Conservation (phyloP, 495 filamentous ascomycete species). For the Lineolata rhizophorae region DNA sequence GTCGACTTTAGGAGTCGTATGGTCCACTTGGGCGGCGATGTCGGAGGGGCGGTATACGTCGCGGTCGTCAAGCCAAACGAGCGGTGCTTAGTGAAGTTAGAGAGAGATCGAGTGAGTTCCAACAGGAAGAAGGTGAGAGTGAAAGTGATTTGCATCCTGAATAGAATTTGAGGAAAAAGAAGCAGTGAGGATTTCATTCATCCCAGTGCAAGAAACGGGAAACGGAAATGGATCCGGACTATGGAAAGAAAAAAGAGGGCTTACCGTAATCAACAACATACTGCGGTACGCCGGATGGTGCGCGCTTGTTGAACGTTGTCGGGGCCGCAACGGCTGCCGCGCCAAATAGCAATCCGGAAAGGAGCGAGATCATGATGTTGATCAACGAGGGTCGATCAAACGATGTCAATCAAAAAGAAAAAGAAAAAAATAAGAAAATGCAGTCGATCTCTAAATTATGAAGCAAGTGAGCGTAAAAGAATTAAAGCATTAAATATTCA, state of each 20-base stretch:
- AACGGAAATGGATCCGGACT: not conserved
- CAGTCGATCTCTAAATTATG: too few relatives aligned
- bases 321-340: not conserved
- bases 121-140: not conserved
- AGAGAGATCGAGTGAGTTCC: not conserved
- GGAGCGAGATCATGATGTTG: not conserved
- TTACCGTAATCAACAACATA: not conserved
- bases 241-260: not conserved
- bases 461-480: too few relatives aligned
- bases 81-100: conserved; percentile 10
- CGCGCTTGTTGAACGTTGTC: not conserved
- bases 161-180: not conserved
- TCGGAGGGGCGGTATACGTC: conserved; percentile 39
- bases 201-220: not conserved
- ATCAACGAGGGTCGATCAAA: not conserved
- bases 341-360: not conserved
- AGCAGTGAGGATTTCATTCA: not conserved
- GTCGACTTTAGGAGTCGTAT: conserved; percentile 32
- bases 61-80: conserved; percentile 26
- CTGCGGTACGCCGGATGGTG: not conserved
- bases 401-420: not conserved
- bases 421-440: not conserved
- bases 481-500: too few relatives aligned
- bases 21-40: conserved; percentile 28
- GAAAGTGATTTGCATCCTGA: not conserved